Percentiles rank a stretch among this genome's conserved stretches.
Conservation (phyloP, 345 rosid genomes). For the Cardamine chenopodiifolia region DNA sequence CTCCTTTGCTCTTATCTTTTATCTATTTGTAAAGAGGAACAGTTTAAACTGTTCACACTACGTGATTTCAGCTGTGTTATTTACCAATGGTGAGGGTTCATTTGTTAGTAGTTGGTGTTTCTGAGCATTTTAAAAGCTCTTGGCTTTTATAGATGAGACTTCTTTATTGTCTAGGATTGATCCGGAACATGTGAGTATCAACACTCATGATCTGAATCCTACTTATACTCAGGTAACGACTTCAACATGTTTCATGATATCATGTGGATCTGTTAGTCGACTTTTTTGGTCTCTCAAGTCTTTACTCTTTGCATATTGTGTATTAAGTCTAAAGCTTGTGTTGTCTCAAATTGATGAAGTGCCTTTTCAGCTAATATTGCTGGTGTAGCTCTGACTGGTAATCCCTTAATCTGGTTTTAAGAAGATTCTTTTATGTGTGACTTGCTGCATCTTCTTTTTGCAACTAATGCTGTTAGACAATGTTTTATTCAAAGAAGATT, state of each 20-base stretch:
- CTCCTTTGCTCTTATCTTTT: not conserved
- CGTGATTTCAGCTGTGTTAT: conserved; percentile 12
- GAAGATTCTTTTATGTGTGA: not conserved
- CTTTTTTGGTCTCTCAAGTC: not conserved
- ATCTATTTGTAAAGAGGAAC: not conserved
- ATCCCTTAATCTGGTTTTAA: not conserved
- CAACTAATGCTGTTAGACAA: not conserved
- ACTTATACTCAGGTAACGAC: not conserved
- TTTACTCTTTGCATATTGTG: not conserved
- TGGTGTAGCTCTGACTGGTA: not conserved
- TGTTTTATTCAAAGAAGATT: not conserved
- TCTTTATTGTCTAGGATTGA: conserved; percentile 2
- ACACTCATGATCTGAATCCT: not conserved
- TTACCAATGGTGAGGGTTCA: not conserved
- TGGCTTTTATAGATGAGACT: conserved; percentile 8
- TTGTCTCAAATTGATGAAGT: not conserved
- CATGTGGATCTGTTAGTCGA: conserved; percentile 10
- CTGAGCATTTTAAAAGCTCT: not conserved
- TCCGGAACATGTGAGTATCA: not conserved
- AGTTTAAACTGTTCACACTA: not conserved
- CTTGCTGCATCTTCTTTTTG: not conserved
- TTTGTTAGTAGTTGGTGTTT: conserved; percentile 15
- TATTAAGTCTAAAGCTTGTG: not conserved
- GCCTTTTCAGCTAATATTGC: not conserved
- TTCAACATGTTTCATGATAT: conserved; percentile 1